Evolutionary conservation across 441 rosid genomes (phyloP).

Genomic region (Gossypium lobatum): DNA sequence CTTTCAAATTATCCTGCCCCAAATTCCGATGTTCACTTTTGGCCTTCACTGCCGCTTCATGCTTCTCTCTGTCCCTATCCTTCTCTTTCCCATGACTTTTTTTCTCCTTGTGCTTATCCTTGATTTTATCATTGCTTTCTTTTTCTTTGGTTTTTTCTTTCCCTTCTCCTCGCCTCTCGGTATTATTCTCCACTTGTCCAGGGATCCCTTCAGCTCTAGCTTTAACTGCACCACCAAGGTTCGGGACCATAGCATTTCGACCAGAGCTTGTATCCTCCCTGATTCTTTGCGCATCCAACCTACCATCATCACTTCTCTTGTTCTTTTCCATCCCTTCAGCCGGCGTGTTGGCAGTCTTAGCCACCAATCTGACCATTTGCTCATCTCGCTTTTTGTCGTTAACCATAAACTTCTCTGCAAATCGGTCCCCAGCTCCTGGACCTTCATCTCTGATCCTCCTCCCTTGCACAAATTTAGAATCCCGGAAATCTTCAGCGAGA

Average conservation of each 20-base stretch:
- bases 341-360: slow-evolving; percentile 17
- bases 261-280: slow-evolving; percentile 21
- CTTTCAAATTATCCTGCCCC: slow-evolving; percentile 32
- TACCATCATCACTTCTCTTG: slow-evolving; percentile 22
- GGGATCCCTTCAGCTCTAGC: slow-evolving; percentile 19
- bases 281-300: slow-evolving; percentile 21
- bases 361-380: slow-evolving; percentile 21
- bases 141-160: slow-evolving; percentile 29
- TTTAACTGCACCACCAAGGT: slow-evolving; percentile 16
- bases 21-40: slow-evolving; percentile 21
- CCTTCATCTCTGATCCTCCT: slow-evolving; percentile 32
- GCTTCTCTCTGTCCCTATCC: slow-evolving; percentile 25
- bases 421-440: slow-evolving; percentile 18
- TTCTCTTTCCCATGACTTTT: slow-evolving; percentile 25
- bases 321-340: slow-evolving; percentile 27
- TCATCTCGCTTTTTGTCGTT: slow-evolving; percentile 19
- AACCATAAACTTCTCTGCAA: slow-evolving; percentile 23
- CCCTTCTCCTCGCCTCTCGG: slow-evolving; percentile 22
- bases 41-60: slow-evolving; percentile 14
- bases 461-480: slow-evolving; percentile 23
- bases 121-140: slow-evolving; percentile 21
- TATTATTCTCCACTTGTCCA: slow-evolving; percentile 17
- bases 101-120: slow-evolving; percentile 25
- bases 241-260: slow-evolving; percentile 20
- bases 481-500: slow-evolving; percentile 18